Conservation (phyloP, 441 rosid species). For the Pelargonium cotyledonis region DNA sequence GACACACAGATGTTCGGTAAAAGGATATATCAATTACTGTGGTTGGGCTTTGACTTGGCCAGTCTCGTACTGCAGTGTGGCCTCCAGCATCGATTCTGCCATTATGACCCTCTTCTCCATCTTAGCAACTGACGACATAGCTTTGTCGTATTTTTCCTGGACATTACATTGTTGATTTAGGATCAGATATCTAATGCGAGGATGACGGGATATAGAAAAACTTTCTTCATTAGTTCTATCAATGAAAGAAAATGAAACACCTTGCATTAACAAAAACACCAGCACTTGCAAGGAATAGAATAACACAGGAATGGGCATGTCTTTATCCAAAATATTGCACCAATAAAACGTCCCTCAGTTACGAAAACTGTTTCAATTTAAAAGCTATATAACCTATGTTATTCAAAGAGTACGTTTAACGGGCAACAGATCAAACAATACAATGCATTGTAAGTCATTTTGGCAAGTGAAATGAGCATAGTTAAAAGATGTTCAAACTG, state of each 20-base stretch:
- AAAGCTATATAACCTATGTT: too few species aligned
- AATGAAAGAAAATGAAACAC: background rate
- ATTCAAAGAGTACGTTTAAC: too few species aligned
- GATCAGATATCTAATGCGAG: background rate
- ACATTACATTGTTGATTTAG: constrained; percentile 12
- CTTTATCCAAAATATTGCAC: too few species aligned
- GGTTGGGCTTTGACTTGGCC: constrained; percentile 12
- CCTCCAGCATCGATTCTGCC: constrained; percentile 57
- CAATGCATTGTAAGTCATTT: too few species aligned
- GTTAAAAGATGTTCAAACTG: too few species aligned
- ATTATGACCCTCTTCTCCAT: constrained; percentile 92
- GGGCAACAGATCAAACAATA: too few species aligned
- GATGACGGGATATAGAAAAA: background rate
- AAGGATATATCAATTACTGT: constrained; percentile 1
- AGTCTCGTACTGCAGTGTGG: constrained; percentile 2
- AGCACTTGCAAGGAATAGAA: too few species aligned
- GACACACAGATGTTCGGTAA: background rate
- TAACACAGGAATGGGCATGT: too few species aligned
- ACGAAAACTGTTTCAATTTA: too few species aligned
- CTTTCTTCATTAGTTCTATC: background rate
- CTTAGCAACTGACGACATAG: constrained; percentile 58
- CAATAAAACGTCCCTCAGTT: too few species aligned
- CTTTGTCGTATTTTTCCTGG: constrained; percentile 88
- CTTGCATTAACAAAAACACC: too few species aligned
- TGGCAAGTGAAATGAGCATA: too few species aligned